Evolutionary conservation across 2,329 filamentous ascomycete genomes (phyloP).

Genomic region (Fusarium sp.): DNA sequence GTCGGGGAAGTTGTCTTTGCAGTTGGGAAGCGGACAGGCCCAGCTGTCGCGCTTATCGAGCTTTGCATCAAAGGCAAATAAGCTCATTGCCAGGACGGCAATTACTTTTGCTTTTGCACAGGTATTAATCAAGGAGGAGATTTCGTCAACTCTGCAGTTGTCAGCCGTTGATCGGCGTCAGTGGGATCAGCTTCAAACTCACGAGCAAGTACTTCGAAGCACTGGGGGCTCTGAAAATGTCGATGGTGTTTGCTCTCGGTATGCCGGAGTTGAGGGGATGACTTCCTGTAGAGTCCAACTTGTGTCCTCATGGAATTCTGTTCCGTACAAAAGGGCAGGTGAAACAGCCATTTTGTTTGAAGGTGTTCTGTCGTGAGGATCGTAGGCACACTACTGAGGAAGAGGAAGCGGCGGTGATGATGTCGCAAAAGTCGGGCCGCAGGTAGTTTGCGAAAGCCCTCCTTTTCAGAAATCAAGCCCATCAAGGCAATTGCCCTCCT

Average conservation of each 20-base stretch:
- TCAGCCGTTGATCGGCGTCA: neutral
- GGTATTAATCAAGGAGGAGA: slow-evolving; percentile 1
- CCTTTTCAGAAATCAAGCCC: slow-evolving; percentile 6
- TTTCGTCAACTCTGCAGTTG: neutral
- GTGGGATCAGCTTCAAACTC: neutral
- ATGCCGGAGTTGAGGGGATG: neutral
- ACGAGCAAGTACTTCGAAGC: neutral
- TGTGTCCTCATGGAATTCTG: neutral
- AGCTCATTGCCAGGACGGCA: slow-evolving; percentile 7
- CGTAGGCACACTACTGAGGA: neutral
- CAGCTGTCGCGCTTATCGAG: neutral
- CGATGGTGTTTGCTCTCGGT: neutral
- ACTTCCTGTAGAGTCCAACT: neutral
- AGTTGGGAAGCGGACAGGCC: slow-evolving; percentile 9
- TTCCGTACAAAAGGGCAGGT: neutral
- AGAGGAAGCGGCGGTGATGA: neutral
- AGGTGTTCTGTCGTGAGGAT: neutral
- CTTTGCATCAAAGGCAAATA: neutral
- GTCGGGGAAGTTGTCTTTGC: slow-evolving; percentile 8
- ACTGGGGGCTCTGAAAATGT: neutral
- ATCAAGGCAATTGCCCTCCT: neutral
- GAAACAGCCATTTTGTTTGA: slow-evolving; percentile 6
- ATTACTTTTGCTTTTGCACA: slow-evolving; percentile 7
- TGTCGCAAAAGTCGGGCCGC: neutral
- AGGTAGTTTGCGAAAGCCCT: neutral